Conservation (phyloP, 805 yeast species). For the Scheffersomyces coipomensis region DNA sequence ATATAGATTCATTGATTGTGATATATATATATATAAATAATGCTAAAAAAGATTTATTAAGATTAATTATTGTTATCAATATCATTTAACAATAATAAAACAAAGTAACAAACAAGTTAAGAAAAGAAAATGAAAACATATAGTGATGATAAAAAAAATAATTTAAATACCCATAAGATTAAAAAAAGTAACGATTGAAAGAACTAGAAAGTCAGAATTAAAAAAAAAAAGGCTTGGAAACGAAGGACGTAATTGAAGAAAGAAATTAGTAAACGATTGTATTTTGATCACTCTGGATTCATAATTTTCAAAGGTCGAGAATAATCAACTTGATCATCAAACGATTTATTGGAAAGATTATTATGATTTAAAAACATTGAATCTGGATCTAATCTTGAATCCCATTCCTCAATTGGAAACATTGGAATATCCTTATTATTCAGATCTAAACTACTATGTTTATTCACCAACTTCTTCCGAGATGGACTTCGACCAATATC, state of each 20-base stretch:
- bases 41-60: too few species aligned
- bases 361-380: slow-evolving; percentile 23
- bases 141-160: too few species aligned
- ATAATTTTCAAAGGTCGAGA: slow-evolving; percentile 29
- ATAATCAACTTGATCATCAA: slow-evolving; percentile 34
- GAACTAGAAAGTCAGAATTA: too few species aligned
- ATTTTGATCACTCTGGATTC: slow-evolving; percentile 20
- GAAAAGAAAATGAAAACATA: too few species aligned
- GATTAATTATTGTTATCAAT: too few species aligned
- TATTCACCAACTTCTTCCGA: slow-evolving; percentile 23
- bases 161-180: too few species aligned
- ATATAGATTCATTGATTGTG: too few species aligned
- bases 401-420: slow-evolving; percentile 32
- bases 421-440: slow-evolving; percentile 19
- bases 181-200: too few species aligned
- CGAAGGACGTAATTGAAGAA: not conserved
- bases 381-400: slow-evolving; percentile 19
- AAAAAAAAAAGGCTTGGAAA: not conserved
- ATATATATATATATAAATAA: too few species aligned
- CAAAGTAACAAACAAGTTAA: too few species aligned
- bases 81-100: too few species aligned
- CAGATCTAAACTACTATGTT: slow-evolving; percentile 3
- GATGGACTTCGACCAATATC: slow-evolving; percentile 24
- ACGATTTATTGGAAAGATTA: slow-evolving; percentile 26
- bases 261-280: too few species aligned